These are phyloP conservation scores for Xylariaceae sp. DNA, from an alignment of 2,329 filamentous ascomycete species.

Conservation along the genomic window DNA sequence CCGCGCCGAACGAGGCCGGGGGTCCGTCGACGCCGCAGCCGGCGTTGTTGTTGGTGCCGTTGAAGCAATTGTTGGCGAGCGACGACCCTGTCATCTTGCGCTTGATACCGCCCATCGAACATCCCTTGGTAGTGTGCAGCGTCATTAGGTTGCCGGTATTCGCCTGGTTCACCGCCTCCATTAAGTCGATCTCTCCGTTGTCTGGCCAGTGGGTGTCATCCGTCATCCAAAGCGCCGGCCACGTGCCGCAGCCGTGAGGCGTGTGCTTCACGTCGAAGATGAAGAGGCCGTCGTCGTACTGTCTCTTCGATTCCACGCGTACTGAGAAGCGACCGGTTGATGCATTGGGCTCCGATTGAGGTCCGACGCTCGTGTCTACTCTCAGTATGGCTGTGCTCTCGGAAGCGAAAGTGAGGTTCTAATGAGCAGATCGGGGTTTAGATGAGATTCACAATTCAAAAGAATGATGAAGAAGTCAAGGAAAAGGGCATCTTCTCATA, in stretches of 20 bases:
- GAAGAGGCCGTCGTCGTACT: conserved; percentile 60
- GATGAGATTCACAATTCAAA: background rate
- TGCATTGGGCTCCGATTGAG: conserved; percentile 42
- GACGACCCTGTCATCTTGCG: conserved; percentile 48
- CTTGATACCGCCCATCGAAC: conserved; percentile 49
- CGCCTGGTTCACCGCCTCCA: conserved; percentile 54
- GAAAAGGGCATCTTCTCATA: conserved; percentile 26
- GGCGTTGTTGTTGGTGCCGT: conserved; percentile 46
- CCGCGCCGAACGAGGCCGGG: conserved; percentile 43
- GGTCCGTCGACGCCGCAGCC: conserved; percentile 51
- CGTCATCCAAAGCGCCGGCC: conserved; percentile 62
- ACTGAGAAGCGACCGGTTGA: conserved; percentile 58
- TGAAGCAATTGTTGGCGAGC: conserved; percentile 44
- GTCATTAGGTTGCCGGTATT: conserved; percentile 53
- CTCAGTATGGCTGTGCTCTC: conserved; percentile 48
- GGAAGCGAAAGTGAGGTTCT: conserved; percentile 61
- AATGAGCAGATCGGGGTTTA: conserved; percentile 2
- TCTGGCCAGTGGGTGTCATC: conserved; percentile 57
- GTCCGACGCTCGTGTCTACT: conserved; percentile 56
- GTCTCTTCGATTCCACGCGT: conserved; percentile 54
- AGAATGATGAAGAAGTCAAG: background rate
- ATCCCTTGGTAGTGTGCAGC: conserved; percentile 50
- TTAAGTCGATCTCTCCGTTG: conserved; percentile 60
- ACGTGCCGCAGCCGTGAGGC: conserved; percentile 58
- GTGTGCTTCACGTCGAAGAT: conserved; percentile 61